A percentile compares a stretch with the other conserved stretches of the same genome.
phyloP scores from a whole-genome alignment of 108 stramenopile genomes.

The Cyclotella distinguenda region DNA sequence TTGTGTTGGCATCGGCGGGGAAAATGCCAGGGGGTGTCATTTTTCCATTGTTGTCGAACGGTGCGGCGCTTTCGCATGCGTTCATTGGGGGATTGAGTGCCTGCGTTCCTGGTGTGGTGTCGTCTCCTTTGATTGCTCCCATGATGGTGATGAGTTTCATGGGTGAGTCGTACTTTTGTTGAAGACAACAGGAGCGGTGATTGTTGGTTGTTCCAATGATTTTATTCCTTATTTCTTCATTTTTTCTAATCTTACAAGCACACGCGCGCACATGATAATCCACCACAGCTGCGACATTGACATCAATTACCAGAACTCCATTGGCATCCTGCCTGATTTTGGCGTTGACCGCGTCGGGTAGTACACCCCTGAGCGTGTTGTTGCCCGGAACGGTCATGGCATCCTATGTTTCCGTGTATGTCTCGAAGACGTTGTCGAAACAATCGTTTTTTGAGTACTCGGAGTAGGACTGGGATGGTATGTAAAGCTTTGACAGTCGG shows the following conservation, averaged over 20 bases:
- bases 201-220: no score
- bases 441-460: conserved; percentile 58
- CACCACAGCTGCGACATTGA: conserved; percentile 57
- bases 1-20: conserved; percentile 47
- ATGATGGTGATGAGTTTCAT: conserved; percentile 57
- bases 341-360: conserved; percentile 54
- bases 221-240: no score
- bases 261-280: no score
- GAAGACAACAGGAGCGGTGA: no score
- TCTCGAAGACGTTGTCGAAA: conserved; percentile 50
- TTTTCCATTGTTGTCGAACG: conserved; percentile 45
- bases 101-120: conserved; percentile 7
- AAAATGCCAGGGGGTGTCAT: conserved; percentile 47
- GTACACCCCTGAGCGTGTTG: conserved; percentile 52
- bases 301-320: conserved; percentile 65
- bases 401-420: conserved; percentile 55
- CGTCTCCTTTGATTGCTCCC: conserved; percentile 31
- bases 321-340: conserved; percentile 62
- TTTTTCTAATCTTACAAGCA: no score
- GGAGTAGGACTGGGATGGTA: not conserved
- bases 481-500: no score
- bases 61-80: conserved; percentile 30
- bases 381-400: conserved; percentile 54
- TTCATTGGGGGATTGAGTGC: conserved; percentile 17
- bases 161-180: no score